Evolutionary conservation across 495 filamentous ascomycete genomes (phyloP), one percentile per base, ranked within the genome.

Genomic region (Penicillium robsamsonii): DNA sequence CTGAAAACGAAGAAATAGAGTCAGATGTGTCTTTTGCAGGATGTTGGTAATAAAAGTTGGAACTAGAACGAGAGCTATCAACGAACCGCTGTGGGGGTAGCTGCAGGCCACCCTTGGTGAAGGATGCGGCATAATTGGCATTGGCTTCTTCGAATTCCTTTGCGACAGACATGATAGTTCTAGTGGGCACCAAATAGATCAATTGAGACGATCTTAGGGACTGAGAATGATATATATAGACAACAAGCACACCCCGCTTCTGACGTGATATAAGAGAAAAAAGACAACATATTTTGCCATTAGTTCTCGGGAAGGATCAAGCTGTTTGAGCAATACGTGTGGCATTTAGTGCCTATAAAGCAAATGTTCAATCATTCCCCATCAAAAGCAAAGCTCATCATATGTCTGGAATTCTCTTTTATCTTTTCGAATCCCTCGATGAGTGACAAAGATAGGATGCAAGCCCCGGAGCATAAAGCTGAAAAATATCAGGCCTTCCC

Each of bases 31-130:
- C 25, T 41, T 10, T 53, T 50, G 13, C 24, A 33, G 20, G 17
- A 42, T 17, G 13, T 13, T 11, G 11, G 12, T 41, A 13, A 20
- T 18, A 18, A 45, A 41, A 15, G n/a, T 2, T 37, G 18, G 42
- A 67, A 65, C 46, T 11, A 43, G 20, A 8, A 45, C 6, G 12
- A 45, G 42, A 3, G 24, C 6, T 85, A 79, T n/a, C 30, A 24
- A 43, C 37, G 35, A 59, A 72, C 76, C 90, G 89, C 17, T 84
- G 80, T 0, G 90, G 90, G 1, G 88, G 88, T 6, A 91, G 79
- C n/a, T 81, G 75, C 0, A 93, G 79, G 46, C 84, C 45, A 13
- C 87, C 87, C 46, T 88, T 70, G 13, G 71, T 81, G 65, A 92
- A 91, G 11, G 66, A 76, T 15, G 79, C 66, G 0, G 79, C 80